Evolutionary conservation across 2,329 filamentous ascomycete species (phyloP).

Genomic region (Metarhizium sp.): DNA sequence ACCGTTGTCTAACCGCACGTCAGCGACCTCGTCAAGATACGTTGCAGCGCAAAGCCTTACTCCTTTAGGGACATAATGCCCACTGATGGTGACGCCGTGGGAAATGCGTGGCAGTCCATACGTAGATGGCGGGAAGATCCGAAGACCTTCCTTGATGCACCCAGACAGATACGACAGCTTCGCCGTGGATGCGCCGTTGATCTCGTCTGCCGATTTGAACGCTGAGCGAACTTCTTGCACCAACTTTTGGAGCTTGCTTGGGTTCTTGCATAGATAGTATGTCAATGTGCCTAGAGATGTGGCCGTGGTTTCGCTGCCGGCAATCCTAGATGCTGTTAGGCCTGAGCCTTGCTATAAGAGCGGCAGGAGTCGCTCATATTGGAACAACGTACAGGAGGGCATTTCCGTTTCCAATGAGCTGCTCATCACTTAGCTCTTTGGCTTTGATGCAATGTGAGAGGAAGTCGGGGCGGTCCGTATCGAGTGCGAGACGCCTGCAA

Average conservation of each 20-base stretch:
- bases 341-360: too few relatives aligned
- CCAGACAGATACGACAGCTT: neutral
- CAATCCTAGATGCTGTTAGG: too few relatives aligned
- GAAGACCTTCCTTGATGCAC: neutral
- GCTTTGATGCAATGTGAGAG: too few relatives aligned
- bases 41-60: too few relatives aligned
- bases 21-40: neutral
- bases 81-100: neutral
- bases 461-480: too few relatives aligned
- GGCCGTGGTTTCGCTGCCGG: too few relatives aligned
- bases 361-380: neutral
- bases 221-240: neutral
- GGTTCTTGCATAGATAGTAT: neutral
- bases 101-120: neutral
- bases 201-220: neutral
- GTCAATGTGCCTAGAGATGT: neutral
- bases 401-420: too few relatives aligned
- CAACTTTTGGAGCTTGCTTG: neutral
- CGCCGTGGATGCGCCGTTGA: neutral
- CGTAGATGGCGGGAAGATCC: neutral
- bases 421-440: too few relatives aligned
- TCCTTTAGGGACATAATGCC: neutral
- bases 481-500: too few relatives aligned
- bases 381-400: neutral
- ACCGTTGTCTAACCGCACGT: neutral